phyloP scores from a whole-genome alignment of 2,329 filamentous ascomycete genomes.

The Arthroderma sp. region DNA sequence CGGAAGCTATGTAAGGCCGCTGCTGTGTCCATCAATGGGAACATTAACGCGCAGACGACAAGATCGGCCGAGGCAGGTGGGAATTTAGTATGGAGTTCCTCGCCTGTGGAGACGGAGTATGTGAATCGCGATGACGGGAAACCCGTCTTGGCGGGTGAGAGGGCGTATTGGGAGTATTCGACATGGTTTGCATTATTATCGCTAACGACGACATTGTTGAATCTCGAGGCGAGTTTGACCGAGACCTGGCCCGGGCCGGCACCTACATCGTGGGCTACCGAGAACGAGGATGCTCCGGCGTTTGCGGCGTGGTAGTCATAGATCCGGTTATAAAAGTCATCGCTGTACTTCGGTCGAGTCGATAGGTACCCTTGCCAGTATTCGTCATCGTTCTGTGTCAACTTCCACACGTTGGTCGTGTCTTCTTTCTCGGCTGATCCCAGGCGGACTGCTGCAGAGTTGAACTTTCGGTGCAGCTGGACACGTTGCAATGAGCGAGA shows the following conservation, averaged over 20 bases:
- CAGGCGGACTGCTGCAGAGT: no score
- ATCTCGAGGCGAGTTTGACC: not conserved
- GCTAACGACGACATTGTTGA: slow-evolving; percentile 2
- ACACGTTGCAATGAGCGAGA: no score
- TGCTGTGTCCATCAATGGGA: slow-evolving; percentile 1
- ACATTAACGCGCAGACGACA: not conserved
- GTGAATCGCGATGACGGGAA: not conserved
- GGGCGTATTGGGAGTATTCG: not conserved
- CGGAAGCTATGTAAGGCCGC: slow-evolving; percentile 1
- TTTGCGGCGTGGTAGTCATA: not conserved
- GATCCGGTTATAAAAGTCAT: slow-evolving; percentile 4
- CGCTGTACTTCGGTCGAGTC: not conserved
- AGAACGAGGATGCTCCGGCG: not conserved
- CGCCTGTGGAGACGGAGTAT: not conserved
- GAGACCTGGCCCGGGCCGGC: slow-evolving; percentile 3
- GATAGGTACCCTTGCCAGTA: slow-evolving; percentile 3
- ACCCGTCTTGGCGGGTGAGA: not conserved
- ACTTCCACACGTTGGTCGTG: not conserved
- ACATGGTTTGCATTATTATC: slow-evolving; percentile 1
- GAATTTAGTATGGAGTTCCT: not conserved
- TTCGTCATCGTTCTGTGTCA: not conserved
- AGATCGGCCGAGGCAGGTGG: slow-evolving; percentile 1
- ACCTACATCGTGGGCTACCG: slow-evolving; percentile 3
- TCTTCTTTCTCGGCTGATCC: no score
- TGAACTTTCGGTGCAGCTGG: no score